phyloP scores from a whole-genome alignment of 768 basidiomycete species.

The Calocera cornea region DNA sequence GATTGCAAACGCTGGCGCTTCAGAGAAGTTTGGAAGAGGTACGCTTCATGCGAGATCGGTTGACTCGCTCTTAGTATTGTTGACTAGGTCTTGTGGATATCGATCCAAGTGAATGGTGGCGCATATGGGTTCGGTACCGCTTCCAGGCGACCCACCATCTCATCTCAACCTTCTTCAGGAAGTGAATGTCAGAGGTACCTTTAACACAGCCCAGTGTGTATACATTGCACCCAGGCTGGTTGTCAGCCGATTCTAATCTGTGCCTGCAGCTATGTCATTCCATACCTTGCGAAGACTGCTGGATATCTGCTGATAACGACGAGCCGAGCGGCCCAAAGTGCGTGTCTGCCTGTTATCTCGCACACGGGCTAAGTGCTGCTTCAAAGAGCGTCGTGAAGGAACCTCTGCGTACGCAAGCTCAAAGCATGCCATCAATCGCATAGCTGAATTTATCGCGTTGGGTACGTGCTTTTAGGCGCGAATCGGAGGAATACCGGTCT shows the following conservation, averaged over 20 bases:
- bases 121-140: background rate
- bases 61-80: background rate
- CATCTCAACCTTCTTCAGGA: conserved; percentile 6
- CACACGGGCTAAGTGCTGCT: background rate
- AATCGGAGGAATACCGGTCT: background rate
- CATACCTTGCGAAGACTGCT: background rate
- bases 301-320: background rate
- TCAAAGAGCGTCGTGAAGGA: conserved; percentile 5
- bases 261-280: background rate
- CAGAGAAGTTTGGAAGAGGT: background rate
- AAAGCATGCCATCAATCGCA: conserved; percentile 10
- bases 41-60: background rate
- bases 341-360: background rate
- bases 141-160: background rate
- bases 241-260: background rate
- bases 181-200: conserved; percentile 18
- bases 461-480: conserved; percentile 7
- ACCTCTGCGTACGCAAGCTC: conserved; percentile 7
- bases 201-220: conserved; percentile 7
- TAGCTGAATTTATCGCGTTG: conserved; percentile 9
- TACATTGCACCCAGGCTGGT: background rate
- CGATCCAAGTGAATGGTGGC: conserved; percentile 20
- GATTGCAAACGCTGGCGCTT: conserved; percentile 20
- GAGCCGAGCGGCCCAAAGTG: background rate
- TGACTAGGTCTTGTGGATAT: conserved; percentile 2